phyloP scores from a whole-genome alignment of 257 asterid species.

The Verbena officinalis region DNA sequence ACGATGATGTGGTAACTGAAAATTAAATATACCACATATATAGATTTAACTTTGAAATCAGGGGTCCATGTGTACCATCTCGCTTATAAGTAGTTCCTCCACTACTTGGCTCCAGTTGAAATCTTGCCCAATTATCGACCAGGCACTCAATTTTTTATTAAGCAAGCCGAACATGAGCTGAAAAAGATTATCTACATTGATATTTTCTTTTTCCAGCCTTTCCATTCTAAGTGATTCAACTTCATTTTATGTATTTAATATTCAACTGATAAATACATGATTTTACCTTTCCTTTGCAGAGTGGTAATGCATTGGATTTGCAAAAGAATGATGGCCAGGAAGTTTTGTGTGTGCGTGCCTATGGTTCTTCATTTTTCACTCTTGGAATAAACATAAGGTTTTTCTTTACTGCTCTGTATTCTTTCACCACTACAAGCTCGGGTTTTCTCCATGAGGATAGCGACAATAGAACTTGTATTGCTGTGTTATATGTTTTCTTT shows the following conservation, averaged over 20 bases:
- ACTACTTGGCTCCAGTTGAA: constrained; percentile 8
- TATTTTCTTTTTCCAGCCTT: neutral
- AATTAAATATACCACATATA: too few relatives aligned
- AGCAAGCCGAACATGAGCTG: constrained; percentile 17
- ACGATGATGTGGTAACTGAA: too few relatives aligned
- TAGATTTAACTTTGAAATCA: too few relatives aligned
- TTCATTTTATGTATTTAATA: constrained; percentile 2
- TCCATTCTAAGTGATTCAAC: constrained; percentile 15
- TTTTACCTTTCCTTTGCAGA: constrained; percentile 42
- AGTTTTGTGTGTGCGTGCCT: constrained; percentile 87
- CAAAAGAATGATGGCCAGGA: constrained; percentile 73
- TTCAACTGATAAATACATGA: constrained; percentile 14
- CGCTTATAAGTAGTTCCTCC: too few relatives aligned
- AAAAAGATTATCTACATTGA: neutral
- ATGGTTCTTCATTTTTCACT: constrained; percentile 88
- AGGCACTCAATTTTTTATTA: neutral
- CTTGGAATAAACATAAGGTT: constrained; percentile 97
- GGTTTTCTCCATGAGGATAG: constrained; percentile 18
- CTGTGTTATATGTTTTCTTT: constrained; percentile 7
- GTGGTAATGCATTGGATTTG: constrained; percentile 42
- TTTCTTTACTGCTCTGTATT: constrained; percentile 17
- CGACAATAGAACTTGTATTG: constrained; percentile 4
- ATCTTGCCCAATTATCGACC: too few relatives aligned
- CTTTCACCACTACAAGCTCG: constrained; percentile 16
- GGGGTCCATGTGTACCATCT: too few relatives aligned